A percentile compares a stretch with the other conserved stretches of the same genome.
Evolutionary conservation across 345 rosid genomes (phyloP).

Genomic region (Eucalyptus erythrocorys): DNA sequence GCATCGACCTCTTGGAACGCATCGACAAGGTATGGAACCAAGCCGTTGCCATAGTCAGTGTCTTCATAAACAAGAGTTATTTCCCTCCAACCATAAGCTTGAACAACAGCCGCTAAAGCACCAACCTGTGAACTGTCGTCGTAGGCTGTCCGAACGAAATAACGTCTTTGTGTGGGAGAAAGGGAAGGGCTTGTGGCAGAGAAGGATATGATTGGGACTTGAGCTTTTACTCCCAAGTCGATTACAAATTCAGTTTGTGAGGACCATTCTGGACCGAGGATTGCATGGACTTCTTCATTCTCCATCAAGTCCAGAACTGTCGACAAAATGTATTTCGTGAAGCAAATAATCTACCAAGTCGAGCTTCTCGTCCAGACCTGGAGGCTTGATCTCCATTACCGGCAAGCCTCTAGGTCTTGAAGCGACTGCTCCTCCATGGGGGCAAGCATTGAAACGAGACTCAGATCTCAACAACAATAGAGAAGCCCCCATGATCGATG

Average conservation of each 20-base stretch:
- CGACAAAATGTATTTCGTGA: not conserved
- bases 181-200: conserved; percentile 15
- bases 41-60: conserved; percentile 15
- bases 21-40: conserved; percentile 13
- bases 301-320: conserved; percentile 25
- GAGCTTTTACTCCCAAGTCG: conserved; percentile 12
- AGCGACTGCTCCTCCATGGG: not conserved
- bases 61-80: conserved; percentile 18
- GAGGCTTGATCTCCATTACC: not conserved
- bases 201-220: conserved; percentile 22
- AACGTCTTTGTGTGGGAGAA: not conserved
- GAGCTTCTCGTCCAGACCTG: not conserved
- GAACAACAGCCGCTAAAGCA: conserved; percentile 9
- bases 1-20: conserved; percentile 9
- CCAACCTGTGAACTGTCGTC: conserved; percentile 13
- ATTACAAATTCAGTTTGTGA: conserved; percentile 15
- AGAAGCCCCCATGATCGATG: not conserved
- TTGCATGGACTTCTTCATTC: conserved; percentile 21
- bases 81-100: conserved; percentile 19
- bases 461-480: not conserved
- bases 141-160: conserved; percentile 12
- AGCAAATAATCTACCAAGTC: not conserved
- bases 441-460: not conserved
- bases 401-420: not conserved
- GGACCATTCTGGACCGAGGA: conserved; percentile 22